phyloP scores from a whole-genome alignment of 2,329 filamentous ascomycete species.

The Cladophialophora psammophila region DNA sequence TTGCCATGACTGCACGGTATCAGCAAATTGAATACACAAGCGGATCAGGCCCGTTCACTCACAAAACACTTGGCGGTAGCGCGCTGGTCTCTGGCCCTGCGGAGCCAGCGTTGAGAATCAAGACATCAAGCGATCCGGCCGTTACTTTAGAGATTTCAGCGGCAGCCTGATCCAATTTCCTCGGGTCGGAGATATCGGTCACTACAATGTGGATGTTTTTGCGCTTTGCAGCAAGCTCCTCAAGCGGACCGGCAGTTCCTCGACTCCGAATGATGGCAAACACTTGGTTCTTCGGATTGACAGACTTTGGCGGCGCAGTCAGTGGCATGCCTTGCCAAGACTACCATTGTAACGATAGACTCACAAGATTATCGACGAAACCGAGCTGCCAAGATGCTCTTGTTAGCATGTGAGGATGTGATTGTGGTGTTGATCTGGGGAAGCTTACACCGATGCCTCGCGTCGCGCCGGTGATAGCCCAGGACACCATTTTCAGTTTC shows the following conservation, averaged over 20 bases:
- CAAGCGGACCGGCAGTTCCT: slow-evolving; percentile 39
- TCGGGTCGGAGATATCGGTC: slow-evolving; percentile 44
- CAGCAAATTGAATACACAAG: slow-evolving; percentile 19
- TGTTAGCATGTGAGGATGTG: slow-evolving; percentile 26
- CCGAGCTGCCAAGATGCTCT: slow-evolving; percentile 14
- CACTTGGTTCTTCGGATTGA: slow-evolving; percentile 46
- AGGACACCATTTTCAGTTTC: slow-evolving; percentile 33
- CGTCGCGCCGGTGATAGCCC: slow-evolving; percentile 34
- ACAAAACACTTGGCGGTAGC: slow-evolving; percentile 25
- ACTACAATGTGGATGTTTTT: slow-evolving; percentile 50
- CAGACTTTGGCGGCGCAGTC: slow-evolving; percentile 32
- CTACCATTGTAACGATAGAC: neutral
- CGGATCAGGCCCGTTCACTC: neutral
- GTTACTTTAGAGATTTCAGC: slow-evolving; percentile 45
- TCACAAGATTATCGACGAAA: neutral
- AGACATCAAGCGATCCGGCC: slow-evolving; percentile 50
- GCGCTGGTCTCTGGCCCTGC: slow-evolving; percentile 28
- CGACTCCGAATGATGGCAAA: slow-evolving; percentile 51
- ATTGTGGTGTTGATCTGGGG: slow-evolving; percentile 22
- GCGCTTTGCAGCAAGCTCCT: slow-evolving; percentile 42
- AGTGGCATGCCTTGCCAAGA: slow-evolving; percentile 6
- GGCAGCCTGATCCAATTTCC: slow-evolving; percentile 42
- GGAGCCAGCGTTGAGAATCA: slow-evolving; percentile 52
- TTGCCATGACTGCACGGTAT: slow-evolving; percentile 32
- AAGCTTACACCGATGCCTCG: slow-evolving; percentile 36